Conservation (phyloP, 768 basidiomycete species). For the Favolaschia claudopus region DNA sequence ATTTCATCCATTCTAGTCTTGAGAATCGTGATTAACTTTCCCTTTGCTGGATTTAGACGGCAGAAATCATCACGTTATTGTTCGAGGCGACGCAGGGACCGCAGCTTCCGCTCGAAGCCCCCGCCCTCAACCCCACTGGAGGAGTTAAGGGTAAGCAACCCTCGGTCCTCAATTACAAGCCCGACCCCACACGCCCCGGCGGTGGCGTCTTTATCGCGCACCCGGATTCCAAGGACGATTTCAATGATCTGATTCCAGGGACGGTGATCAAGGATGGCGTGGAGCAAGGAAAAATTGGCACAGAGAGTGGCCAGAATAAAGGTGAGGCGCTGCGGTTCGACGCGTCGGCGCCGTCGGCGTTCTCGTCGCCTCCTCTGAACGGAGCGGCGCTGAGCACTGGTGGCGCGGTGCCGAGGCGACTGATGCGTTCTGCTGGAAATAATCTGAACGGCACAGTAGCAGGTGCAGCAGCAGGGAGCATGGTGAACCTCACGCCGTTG, state of each 20-base stretch:
- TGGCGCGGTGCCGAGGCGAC: conserved; percentile 13
- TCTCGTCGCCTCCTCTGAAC: conserved; percentile 19
- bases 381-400: neutral
- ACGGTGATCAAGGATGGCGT: conserved; percentile 56
- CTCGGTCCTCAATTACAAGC: conserved; percentile 71
- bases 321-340: conserved; percentile 47
- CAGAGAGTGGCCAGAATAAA: conserved; percentile 40
- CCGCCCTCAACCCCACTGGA: conserved; percentile 80
- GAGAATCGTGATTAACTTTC: neutral
- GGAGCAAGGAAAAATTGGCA: conserved; percentile 51
- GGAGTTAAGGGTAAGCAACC: conserved; percentile 67
- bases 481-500: conserved; percentile 67
- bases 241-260: conserved; percentile 63
- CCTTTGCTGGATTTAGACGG: conserved; percentile 61
- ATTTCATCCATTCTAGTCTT: conserved; percentile 32
- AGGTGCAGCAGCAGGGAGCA: conserved; percentile 25
- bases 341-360: conserved; percentile 14
- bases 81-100: conserved; percentile 94
- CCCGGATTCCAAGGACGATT: conserved; percentile 52
- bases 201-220: conserved; percentile 84
- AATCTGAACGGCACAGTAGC: conserved; percentile 25
- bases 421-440: conserved; percentile 36
- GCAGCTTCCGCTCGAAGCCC: conserved; percentile 58
- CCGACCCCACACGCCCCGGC: conserved; percentile 84
- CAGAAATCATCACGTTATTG: conserved; percentile 90